Evolutionary conservation across 2,329 filamentous ascomycete genomes (phyloP).

Genomic region (Colletotrichum musae): DNA sequence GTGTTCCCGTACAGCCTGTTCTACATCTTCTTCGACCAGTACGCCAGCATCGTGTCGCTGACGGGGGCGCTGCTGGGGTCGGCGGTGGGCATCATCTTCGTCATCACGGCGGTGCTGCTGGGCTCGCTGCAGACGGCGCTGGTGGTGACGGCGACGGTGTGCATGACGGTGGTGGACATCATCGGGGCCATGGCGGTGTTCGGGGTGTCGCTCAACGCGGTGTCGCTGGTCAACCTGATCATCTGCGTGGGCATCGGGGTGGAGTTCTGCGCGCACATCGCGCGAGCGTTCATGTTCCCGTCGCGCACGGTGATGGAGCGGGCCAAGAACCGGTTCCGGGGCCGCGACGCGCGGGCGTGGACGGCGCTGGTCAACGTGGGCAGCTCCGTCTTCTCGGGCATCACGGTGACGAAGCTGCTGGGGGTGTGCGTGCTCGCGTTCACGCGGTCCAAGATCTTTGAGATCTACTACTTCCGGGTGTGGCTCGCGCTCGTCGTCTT

Average conservation of each 20-base stretch:
- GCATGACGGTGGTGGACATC: constrained; percentile 95
- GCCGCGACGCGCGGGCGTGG: constrained; percentile 89
- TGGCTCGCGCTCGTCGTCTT: constrained; percentile 94
- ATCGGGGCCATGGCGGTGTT: constrained; percentile 94
- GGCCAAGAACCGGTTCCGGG: constrained; percentile 82
- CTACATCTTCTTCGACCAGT: constrained; percentile 99
- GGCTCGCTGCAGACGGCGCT: constrained; percentile 87
- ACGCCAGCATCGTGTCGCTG: constrained; percentile 85
- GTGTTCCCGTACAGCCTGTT: constrained; percentile 98
- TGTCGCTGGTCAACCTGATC: constrained; percentile 94
- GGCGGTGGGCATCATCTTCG: constrained; percentile 87
- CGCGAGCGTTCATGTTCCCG: constrained; percentile 95
- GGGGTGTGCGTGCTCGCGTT: constrained; percentile 95
- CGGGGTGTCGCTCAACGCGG: constrained; percentile 91
- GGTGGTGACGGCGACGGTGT: constrained; percentile 87
- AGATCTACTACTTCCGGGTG: constrained; percentile 98
- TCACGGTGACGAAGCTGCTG: constrained; percentile 94
- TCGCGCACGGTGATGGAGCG: constrained; percentile 85
- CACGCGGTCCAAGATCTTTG: constrained; percentile 97
- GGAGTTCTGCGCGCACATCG: constrained; percentile 98
- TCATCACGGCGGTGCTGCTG: constrained; percentile 83
- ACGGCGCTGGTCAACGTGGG: constrained; percentile 95
- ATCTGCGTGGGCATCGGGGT: constrained; percentile 98
- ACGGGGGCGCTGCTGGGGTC: constrained; percentile 85
- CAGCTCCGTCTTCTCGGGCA: constrained; percentile 93